phyloP scores from a whole-genome alignment of 2,329 filamentous ascomycete genomes.

The Metarhizium guizhouense region DNA sequence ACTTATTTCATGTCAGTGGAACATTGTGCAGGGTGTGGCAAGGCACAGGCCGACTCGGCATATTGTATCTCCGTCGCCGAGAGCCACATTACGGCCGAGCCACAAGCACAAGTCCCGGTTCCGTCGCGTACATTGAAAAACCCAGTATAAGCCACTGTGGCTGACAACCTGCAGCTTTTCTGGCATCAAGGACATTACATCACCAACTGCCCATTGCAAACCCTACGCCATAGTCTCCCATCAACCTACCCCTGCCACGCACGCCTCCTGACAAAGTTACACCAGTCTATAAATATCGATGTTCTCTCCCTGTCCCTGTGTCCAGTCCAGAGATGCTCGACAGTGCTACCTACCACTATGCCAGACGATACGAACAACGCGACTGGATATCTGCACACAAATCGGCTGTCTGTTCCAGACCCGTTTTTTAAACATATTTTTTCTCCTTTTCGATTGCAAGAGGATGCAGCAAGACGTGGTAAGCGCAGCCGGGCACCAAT shows the following conservation, averaged over 20 bases:
- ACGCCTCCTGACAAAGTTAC: not conserved
- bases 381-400: not conserved
- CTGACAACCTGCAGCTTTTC: too few relatives aligned
- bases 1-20: too few relatives aligned
- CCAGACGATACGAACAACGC: not conserved
- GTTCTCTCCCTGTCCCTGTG: not conserved
- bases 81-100: too few relatives aligned
- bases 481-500: not conserved
- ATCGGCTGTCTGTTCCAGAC: not conserved
- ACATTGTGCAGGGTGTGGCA: too few relatives aligned
- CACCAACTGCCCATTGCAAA: too few relatives aligned
- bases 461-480: not conserved
- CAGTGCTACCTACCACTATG: not conserved
- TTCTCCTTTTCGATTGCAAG: not conserved
- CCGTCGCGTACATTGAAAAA: too few relatives aligned
- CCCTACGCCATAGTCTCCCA: not conserved
- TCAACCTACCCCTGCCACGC: not conserved
- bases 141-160: too few relatives aligned
- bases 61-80: too few relatives aligned
- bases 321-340: not conserved
- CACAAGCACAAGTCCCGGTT: too few relatives aligned
- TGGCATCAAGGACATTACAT: too few relatives aligned
- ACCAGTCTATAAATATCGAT: not conserved
- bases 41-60: too few relatives aligned
- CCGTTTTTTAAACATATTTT: not conserved